Base-by-base conservation (phyloP, 2,329 filamentous ascomycete genomes). In the Aspergillus floridensis region DNA sequence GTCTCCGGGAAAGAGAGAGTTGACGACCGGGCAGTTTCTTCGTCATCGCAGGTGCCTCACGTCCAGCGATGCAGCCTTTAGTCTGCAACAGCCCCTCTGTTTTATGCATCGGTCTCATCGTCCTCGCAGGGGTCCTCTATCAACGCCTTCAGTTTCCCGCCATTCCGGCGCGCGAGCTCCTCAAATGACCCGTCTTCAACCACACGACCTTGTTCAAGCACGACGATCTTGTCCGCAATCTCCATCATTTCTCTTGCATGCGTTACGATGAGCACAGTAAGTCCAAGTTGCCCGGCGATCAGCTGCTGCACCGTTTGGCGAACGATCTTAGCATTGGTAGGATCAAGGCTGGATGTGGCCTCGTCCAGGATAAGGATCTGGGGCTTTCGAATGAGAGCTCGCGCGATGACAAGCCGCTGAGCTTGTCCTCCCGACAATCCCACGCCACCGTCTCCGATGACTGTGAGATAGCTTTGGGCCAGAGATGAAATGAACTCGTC, bases 171-270 rank as follows among this genome's bases (percentile, higher is more conserved):
- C 49, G 84, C 66, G 66, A 97, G 72, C 59, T 86, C 84, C 2
- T 82, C 76, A 73, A 88, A 96, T 0, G 73, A 68, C 0, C 93
- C 93, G 70, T 93, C 85, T 2, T 86, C 88, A 6, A 91, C 84
- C 2, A 84, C 79, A 2, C 84, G 82, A 0, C 86, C 84, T n/a
- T 90, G 84, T 29, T 96, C 81, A 60, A 88, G 66, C 62, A 97
- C 85, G 0, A 93, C 80, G 7, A 97, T 79, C 49, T 84, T 81
- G 70, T 92, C 87, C 0, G 89, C 90, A 59, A 91, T 84, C 59
- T 83, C 82, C 90, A 98, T 97, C 91, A 96, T 96, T 69, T 93
- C 88, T 62, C 80, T 81, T 58, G 83, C 85, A 75, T 97, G 93
- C 52, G 92, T 96, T 44, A 96, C 88, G 24, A 96, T 82, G 16